A percentile compares a stretch with the other conserved stretches of the same genome.
Conservation (phyloP, 352 stramenopile species). For the Pilasporangium apinafurcum region DNA sequence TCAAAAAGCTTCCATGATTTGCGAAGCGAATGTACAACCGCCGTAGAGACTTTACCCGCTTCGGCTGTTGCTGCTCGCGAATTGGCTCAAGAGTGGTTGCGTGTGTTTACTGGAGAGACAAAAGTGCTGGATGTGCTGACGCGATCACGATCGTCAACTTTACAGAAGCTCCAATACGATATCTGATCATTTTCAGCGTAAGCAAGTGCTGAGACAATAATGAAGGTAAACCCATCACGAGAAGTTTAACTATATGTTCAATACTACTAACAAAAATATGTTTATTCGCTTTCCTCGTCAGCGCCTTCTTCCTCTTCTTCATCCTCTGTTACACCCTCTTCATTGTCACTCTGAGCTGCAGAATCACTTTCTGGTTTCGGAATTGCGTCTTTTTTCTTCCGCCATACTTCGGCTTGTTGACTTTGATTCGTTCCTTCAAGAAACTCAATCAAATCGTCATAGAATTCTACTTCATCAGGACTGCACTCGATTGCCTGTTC, state of each 20-base stretch:
- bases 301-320: not conserved
- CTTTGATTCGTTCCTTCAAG: constrained; percentile 16
- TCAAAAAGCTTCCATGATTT: constrained; percentile 34
- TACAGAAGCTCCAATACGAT: constrained; percentile 33
- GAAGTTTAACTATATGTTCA: too few species aligned
- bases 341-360: constrained; percentile 1
- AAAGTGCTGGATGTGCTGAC: constrained; percentile 40
- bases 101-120: constrained; percentile 33
- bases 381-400: constrained; percentile 12
- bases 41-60: not conserved
- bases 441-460: constrained; percentile 38
- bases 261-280: not conserved
- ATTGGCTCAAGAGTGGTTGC: constrained; percentile 29
- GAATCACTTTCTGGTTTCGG: too few species aligned
- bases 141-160: constrained; percentile 22
- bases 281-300: not conserved
- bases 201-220: too few species aligned
- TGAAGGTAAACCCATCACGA: too few species aligned
- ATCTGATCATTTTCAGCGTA: too few species aligned
- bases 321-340: not conserved
- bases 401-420: constrained; percentile 9
- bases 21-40: constrained; percentile 18
- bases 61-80: not conserved
- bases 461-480: constrained; percentile 35
- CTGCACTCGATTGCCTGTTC: constrained; percentile 35